Conservation (phyloP, 2,329 filamentous ascomycete species). For the Curvularia lunata region DNA sequence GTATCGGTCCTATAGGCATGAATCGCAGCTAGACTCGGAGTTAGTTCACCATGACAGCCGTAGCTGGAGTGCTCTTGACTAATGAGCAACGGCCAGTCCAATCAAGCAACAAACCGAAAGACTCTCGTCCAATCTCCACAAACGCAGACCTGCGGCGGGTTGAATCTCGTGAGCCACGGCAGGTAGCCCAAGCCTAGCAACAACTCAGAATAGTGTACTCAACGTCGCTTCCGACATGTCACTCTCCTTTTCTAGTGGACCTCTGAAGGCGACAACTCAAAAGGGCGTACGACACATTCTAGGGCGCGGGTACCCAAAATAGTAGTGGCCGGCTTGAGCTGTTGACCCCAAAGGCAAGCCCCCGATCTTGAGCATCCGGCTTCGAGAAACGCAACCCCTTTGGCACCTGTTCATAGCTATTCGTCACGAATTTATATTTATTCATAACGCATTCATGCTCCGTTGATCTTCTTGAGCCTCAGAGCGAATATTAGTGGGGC, state of each 20-base stretch:
- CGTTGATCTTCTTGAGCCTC: not conserved
- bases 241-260: not conserved
- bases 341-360: not conserved
- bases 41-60: not conserved
- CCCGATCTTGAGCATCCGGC: not conserved
- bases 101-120: not conserved
- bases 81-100: not conserved
- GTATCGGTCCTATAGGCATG: not conserved
- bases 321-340: not conserved
- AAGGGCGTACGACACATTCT: not conserved
- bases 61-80: not conserved
- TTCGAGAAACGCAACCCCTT: not conserved
- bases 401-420: not conserved
- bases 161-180: not conserved
- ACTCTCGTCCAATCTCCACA: not conserved
- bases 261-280: no score
- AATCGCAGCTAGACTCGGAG: not conserved
- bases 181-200: not conserved
- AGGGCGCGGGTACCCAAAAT: not conserved
- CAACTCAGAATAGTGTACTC: not conserved
- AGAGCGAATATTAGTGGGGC: conserved; percentile 12
- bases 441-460: not conserved
- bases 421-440: not conserved
- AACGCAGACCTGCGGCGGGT: not conserved
- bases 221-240: not conserved